Evolutionary conservation across 805 yeast genomes (phyloP), one percentile per base, ranked within the genome.

Genomic region (Grigorovia yakushimaensis): DNA sequence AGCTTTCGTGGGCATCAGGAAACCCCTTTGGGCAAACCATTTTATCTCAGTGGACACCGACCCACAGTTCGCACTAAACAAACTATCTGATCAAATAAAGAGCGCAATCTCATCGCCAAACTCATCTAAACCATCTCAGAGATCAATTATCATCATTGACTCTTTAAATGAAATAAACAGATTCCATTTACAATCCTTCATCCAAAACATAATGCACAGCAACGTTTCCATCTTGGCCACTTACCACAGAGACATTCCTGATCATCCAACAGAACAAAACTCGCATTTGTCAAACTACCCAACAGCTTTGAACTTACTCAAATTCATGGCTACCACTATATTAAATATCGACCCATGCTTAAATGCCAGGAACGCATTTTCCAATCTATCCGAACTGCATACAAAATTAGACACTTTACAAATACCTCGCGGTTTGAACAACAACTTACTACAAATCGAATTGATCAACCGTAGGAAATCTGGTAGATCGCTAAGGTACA

Each of bases 391-490:
- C 45, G 72, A 71, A 10, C 53, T 75, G 20, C 78, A 73, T 10
- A 59, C 59, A 5, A 57, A 65, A 10, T 44, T 77, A 1, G 53
- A 64, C 2, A 60, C 57, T 15, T 64, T 81, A 41, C 65, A 70
- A 40, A 57, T 83, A 17, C 84, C 85, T 3, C 65, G 71, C 6
- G 74, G 74, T 1, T 59, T 74, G 44, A 84, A 88, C 57, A 64
- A 67, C 35, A 51, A 64, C 1, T 51, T 24, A 1, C 83, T 78
- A 62, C 65, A 66, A 36, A 59, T 82, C 3, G 69, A 68, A 3
- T 61, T 93, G 47, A 78, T 75, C 5, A 84, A 82, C 55, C 74
- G 93, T 49, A 74, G 97, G 47, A 85, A 85, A 58, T 84, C 95
- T 0, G 98, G 98, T 0, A 73, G 96, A 45, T 77, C 94, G 0